These are phyloP conservation scores for Dimargaris cristalligena DNA, from an alignment of 192 early-diverging fungal species.

Conservation along the genomic window DNA sequence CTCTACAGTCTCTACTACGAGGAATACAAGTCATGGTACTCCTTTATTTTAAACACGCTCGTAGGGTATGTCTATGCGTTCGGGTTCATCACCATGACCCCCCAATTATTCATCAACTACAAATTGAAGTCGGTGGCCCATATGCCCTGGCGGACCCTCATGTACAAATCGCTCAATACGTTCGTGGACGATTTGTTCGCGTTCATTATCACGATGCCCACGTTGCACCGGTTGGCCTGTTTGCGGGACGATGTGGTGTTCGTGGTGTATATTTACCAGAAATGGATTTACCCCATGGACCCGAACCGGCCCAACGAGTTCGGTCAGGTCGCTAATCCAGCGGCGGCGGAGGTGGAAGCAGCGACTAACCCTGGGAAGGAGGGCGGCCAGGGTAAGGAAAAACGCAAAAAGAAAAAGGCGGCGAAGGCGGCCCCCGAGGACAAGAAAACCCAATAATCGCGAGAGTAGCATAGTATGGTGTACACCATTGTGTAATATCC, in stretches of 20 bases:
- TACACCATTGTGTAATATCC: too few species aligned
- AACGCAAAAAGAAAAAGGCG: too few species aligned
- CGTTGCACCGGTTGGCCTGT: slow-evolving; percentile 65
- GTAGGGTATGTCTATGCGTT: slow-evolving; percentile 87
- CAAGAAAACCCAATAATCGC: too few species aligned
- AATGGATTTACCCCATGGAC: slow-evolving; percentile 67
- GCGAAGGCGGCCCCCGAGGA: too few species aligned
- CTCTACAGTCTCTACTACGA: slow-evolving; percentile 69
- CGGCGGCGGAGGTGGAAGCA: slow-evolving; percentile 18
- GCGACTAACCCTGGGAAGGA: too few species aligned
- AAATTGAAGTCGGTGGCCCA: slow-evolving; percentile 69
- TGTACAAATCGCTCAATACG: slow-evolving; percentile 68
- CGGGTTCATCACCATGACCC: slow-evolving; percentile 69
- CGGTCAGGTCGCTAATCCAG: slow-evolving; percentile 46
- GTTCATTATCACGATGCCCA: slow-evolving; percentile 91
- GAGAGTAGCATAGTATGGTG: too few species aligned
- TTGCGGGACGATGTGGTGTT: slow-evolving; percentile 78
- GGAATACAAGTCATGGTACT: slow-evolving; percentile 86
- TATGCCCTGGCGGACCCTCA: slow-evolving; percentile 87
- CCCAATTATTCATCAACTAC: slow-evolving; percentile 87
- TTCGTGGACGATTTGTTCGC: slow-evolving; percentile 80
- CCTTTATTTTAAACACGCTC: slow-evolving; percentile 61
- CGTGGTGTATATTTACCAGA: slow-evolving; percentile 70
- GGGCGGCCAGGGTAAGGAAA: too few species aligned
- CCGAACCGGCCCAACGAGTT: slow-evolving; percentile 77